Evolutionary conservation across 2,329 filamentous ascomycete genomes (phyloP).

Genomic region (Colletotrichum eremochloae): DNA sequence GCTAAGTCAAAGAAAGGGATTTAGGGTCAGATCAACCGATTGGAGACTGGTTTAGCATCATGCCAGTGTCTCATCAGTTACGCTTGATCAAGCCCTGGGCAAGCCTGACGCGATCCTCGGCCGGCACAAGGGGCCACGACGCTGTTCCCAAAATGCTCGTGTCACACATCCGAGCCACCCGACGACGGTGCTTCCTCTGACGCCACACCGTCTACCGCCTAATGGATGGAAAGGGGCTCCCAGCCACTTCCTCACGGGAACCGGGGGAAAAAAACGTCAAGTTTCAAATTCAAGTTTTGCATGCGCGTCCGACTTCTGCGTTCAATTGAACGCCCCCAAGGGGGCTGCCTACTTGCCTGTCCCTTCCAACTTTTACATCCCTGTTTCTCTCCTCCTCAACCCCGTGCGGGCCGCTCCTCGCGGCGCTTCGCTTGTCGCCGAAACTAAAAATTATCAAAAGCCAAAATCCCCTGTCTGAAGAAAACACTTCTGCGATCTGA

Average conservation of each 20-base stretch:
- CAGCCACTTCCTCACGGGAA: background rate
- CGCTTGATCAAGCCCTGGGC: conserved; percentile 4
- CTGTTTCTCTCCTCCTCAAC: conserved; percentile 2
- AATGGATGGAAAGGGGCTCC: background rate
- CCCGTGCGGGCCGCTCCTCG: conserved; percentile 2
- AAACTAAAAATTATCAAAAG: conserved; percentile 41
- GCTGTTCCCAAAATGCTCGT: conserved; percentile 3
- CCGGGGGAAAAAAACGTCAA: background rate
- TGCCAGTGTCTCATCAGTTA: conserved; percentile 25
- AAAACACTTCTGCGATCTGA: conserved; percentile 25
- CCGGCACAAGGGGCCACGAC: background rate
- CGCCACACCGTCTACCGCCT: background rate
- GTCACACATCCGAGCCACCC: conserved; percentile 11
- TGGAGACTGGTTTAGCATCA: background rate
- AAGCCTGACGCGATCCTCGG: background rate
- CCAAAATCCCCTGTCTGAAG: conserved; percentile 33
- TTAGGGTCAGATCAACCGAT: background rate
- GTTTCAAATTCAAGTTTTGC: background rate
- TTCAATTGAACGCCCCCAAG: conserved; percentile 34
- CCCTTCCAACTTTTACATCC: conserved; percentile 32
- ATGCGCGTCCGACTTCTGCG: conserved; percentile 26
- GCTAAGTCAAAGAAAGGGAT: background rate
- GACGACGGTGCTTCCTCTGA: background rate
- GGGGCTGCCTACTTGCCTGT: conserved; percentile 32
- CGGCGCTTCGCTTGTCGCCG: conserved; percentile 22